A percentile compares a stretch with the other conserved stretches of the same genome.
These are phyloP conservation scores for Fonsecaea monophora DNA, from an alignment of 2,329 filamentous ascomycete species.

Conservation along the genomic window DNA sequence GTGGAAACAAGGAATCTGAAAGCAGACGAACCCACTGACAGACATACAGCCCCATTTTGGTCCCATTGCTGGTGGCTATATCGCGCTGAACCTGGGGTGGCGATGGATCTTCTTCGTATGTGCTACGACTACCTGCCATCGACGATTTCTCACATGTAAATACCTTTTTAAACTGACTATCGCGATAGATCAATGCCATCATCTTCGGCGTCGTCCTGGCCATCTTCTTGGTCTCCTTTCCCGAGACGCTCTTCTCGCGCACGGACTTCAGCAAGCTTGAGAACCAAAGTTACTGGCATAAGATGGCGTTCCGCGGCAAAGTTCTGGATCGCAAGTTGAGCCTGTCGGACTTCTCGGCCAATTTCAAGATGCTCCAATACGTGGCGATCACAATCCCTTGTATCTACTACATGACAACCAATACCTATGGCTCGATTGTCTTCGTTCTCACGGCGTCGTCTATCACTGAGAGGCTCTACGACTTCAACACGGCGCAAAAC, in stretches of 20 bases:
- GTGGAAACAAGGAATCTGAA: neutral
- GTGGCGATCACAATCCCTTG: conserved; percentile 12
- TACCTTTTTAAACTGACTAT: neutral
- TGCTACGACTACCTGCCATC: neutral
- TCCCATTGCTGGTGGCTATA: neutral
- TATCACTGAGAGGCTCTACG: conserved; percentile 11
- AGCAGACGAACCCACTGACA: neutral
- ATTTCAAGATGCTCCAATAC: conserved; percentile 17
- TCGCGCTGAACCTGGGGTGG: neutral
- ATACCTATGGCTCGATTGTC: conserved; percentile 14
- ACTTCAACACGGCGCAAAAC: conserved; percentile 17
- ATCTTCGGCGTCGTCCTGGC: conserved; percentile 11
- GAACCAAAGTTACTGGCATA: conserved; percentile 12
- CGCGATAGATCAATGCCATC: conserved; percentile 12
- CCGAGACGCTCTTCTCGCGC: conserved; percentile 14
- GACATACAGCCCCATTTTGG: neutral
- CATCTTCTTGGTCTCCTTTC: conserved; percentile 15
- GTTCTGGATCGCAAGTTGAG: conserved; percentile 13
- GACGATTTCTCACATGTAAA: neutral
- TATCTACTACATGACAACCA: conserved; percentile 20
- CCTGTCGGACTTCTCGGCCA: conserved; percentile 1
- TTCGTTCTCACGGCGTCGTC: conserved; percentile 13
- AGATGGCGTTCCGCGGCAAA: conserved; percentile 16
- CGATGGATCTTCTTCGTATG: conserved; percentile 4
- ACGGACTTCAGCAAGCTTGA: conserved; percentile 14